Conservation (phyloP, 1,284 basidiomycete species). For the Sporisorium scitamineum region DNA sequence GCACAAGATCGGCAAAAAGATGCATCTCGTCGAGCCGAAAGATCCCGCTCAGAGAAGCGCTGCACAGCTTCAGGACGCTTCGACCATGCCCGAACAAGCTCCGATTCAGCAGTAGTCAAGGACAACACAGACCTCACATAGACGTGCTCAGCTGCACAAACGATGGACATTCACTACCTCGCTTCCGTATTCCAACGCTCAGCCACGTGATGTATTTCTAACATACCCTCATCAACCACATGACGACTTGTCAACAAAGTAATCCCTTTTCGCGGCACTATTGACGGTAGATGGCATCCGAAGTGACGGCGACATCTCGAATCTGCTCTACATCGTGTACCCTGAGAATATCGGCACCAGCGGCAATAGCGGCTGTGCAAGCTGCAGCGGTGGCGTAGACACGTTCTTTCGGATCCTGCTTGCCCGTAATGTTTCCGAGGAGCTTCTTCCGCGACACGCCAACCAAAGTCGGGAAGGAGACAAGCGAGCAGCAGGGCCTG, state of each 20-base stretch:
- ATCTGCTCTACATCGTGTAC: conserved; percentile 86
- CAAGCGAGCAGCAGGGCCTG: conserved; percentile 48
- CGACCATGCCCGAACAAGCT: conserved; percentile 51
- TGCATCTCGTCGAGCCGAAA: conserved; percentile 56
- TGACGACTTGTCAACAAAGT: background rate
- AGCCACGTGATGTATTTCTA: conserved; percentile 2
- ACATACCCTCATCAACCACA: background rate
- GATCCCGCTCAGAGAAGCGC: conserved; percentile 40
- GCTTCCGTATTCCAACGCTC: background rate
- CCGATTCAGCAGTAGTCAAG: conserved; percentile 14
- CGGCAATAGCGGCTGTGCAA: conserved; percentile 81
- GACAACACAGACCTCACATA: background rate
- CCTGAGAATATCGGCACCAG: conserved; percentile 79
- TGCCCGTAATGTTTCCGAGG: conserved; percentile 63
- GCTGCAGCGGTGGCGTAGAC: conserved; percentile 85
- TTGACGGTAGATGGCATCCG: conserved; percentile 71
- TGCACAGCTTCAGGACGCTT: conserved; percentile 55
- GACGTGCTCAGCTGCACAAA: background rate
- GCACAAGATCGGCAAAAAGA: conserved; percentile 56
- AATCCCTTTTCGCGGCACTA: background rate
- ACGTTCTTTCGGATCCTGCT: conserved; percentile 76
- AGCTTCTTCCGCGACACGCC: conserved; percentile 66
- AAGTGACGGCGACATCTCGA: conserved; percentile 75
- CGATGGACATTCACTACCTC: conserved; percentile 17
- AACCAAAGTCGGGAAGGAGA: conserved; percentile 59